phyloP scores from a whole-genome alignment of 768 basidiomycete genomes.

The Mycena capillaripes region DNA sequence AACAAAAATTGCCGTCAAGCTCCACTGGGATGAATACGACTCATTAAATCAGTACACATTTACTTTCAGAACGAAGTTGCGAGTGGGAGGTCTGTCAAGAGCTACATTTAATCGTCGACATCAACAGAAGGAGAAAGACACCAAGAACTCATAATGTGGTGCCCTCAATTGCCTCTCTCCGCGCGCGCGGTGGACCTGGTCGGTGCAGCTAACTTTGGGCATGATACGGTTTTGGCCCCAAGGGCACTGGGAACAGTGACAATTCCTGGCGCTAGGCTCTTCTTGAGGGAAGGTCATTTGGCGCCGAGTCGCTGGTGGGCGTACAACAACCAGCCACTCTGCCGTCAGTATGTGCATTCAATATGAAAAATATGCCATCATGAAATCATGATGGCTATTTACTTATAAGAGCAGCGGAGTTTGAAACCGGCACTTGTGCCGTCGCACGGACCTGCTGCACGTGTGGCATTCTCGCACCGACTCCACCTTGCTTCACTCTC shows the following conservation, averaged over 20 bases:
- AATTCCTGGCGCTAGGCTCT: slow-evolving; percentile 62
- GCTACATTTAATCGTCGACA: too few relatives aligned
- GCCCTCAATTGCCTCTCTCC: too few relatives aligned
- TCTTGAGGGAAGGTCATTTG: slow-evolving; percentile 62
- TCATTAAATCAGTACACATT: slow-evolving; percentile 67
- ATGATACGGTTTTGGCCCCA: too few relatives aligned
- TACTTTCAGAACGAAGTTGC: slow-evolving; percentile 53
- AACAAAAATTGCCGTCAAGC: slow-evolving; percentile 49
- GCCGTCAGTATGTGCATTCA: too few relatives aligned
- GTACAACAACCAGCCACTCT: slow-evolving; percentile 60
- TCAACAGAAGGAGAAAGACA: too few relatives aligned
- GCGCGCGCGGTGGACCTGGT: too few relatives aligned
- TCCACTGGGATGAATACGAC: slow-evolving; percentile 55
- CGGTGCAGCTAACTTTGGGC: too few relatives aligned
- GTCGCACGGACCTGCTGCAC: slow-evolving; percentile 26
- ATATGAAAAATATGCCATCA: too few relatives aligned
- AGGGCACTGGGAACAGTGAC: too few relatives aligned
- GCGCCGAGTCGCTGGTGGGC: slow-evolving; percentile 63
- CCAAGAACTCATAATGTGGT: too few relatives aligned
- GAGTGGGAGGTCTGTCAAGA: background rate
- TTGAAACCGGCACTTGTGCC: background rate
- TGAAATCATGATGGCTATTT: too few relatives aligned
- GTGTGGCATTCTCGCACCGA: too few relatives aligned
- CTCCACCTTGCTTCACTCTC: background rate
- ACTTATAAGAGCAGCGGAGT: background rate